Base-by-base conservation (phyloP, 1,284 basidiomycete species). In the Heterobasidion parviporum region DNA sequence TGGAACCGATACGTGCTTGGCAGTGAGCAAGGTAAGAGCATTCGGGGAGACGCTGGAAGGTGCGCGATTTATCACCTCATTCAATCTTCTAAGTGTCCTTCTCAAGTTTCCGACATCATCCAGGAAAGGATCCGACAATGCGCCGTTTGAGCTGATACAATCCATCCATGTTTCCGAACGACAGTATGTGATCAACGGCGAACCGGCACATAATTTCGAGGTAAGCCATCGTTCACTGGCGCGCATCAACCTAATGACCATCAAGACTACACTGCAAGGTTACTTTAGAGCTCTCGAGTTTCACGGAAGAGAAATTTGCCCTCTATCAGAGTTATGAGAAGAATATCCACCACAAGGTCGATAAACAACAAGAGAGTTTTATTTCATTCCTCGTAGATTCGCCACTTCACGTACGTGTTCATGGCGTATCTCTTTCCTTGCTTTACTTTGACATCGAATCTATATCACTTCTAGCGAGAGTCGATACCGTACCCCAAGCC, bases 251-350 rank as follows among this genome's bases (percentile, higher is more conserved):
- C 5, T 10, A 41, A 41, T 41, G 10, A 41, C n/a, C 12, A 12
- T n/a, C 38, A 10, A 41, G n/a, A 10, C n/a, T 41, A 8, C 10
- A 20, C 20, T 55, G 44, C 53, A 5, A 94, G 91, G 82, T 87
- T 16, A 80, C 74, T 4, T 70, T 95, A 8, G 89, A 91, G 61
- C 84, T 81, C 3, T 83, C 94, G 1, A 81, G 82, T 12, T 92
- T 79, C 61, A 89, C 86, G 0, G 64, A 77, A 4, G 92, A 96
- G 73, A 95, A 94, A 65, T 96, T 82, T 66, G 73, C 72, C 14
- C 77, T 98, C 12, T 97, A 81, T 66, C 69, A 80, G 63, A 76
- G 77, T 54, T 96, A 96, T 67, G 93, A 97, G 68, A 69, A 70
- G 35, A 74, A 83, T 5, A 83, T 96, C 20, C 94, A 97, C 66